Conservation (phyloP, 345 rosid species). For the Hirschfeldia incana region DNA sequence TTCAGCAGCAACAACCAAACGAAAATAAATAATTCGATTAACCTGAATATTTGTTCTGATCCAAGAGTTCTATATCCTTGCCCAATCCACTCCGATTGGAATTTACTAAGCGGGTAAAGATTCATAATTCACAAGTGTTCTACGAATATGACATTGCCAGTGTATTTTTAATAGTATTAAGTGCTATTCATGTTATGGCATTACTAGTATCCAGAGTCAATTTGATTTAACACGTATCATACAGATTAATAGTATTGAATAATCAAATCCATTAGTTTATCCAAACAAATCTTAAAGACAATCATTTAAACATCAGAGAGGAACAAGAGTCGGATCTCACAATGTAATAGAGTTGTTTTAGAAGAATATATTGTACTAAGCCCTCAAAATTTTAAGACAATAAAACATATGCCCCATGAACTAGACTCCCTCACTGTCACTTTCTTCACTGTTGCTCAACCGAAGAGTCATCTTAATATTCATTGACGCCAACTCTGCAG, state of each 20-base stretch:
- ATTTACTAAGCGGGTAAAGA: too few relatives aligned
- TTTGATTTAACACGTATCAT: background rate
- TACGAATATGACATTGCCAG: too few relatives aligned
- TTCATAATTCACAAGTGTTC: too few relatives aligned
- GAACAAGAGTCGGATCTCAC: background rate
- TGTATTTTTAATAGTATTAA: too few relatives aligned
- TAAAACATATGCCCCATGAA: background rate
- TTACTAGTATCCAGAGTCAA: background rate
- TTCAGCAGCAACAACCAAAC: too few relatives aligned
- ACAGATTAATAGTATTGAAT: background rate
- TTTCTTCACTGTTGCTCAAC: constrained; percentile 51
- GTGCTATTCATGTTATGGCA: too few relatives aligned
- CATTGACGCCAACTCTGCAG: constrained; percentile 94
- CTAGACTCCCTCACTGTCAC: constrained; percentile 46
- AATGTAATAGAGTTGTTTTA: background rate
- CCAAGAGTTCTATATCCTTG: too few relatives aligned
- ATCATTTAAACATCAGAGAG: background rate
- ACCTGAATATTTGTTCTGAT: too few relatives aligned
- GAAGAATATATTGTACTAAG: background rate
- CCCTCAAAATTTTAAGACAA: constrained; percentile 11
- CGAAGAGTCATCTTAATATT: constrained; percentile 77
- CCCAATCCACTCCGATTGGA: too few relatives aligned
- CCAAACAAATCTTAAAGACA: background rate
- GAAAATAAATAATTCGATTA: too few relatives aligned
- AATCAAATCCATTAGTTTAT: constrained; percentile 3